phyloP scores from a whole-genome alignment of 768 basidiomycete genomes.

The Gymnopilus dilepis region DNA sequence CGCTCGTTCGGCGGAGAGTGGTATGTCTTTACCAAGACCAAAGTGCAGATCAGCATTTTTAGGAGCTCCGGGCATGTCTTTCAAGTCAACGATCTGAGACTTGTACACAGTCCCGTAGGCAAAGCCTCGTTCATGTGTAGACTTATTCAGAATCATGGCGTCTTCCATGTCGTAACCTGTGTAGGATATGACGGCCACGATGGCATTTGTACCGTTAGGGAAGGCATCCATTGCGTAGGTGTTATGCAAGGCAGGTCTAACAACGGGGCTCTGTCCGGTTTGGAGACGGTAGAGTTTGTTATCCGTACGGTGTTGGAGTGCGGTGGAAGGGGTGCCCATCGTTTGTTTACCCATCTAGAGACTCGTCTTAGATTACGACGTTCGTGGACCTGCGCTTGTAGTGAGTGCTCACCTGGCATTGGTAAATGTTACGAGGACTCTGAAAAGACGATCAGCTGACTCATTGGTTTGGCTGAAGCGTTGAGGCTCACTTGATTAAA shows the following conservation, averaged over 20 bases:
- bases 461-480: not conserved
- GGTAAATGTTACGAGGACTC: conserved; percentile 92
- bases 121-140: conserved; percentile 97
- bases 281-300: conserved; percentile 98
- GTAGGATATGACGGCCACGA: conserved; percentile 99
- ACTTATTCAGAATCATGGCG: conserved; percentile 99
- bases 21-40: conserved; percentile 81
- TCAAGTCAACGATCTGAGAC: conserved; percentile 88
- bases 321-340: conserved; percentile 98
- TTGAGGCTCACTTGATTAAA: conserved; percentile 86
- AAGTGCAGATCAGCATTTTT: conserved; percentile 81
- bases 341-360: conserved; percentile 98
- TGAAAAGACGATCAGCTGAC: conserved; percentile 33
- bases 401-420: conserved; percentile 77
- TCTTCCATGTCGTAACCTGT: conserved; percentile 99
- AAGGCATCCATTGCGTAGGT: conserved; percentile 98
- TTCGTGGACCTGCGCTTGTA: too few relatives aligned
- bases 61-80: conserved; percentile 72
- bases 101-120: conserved; percentile 97
- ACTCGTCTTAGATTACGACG: not conserved
- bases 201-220: conserved; percentile 97
- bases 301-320: conserved; percentile 90
- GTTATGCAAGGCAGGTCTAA: conserved; percentile 90
- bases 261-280: conserved; percentile 93
- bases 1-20: conserved; percentile 47